Evolutionary conservation across 257 asterid species (phyloP).

Genomic region (Jaltomata sinuosa): DNA sequence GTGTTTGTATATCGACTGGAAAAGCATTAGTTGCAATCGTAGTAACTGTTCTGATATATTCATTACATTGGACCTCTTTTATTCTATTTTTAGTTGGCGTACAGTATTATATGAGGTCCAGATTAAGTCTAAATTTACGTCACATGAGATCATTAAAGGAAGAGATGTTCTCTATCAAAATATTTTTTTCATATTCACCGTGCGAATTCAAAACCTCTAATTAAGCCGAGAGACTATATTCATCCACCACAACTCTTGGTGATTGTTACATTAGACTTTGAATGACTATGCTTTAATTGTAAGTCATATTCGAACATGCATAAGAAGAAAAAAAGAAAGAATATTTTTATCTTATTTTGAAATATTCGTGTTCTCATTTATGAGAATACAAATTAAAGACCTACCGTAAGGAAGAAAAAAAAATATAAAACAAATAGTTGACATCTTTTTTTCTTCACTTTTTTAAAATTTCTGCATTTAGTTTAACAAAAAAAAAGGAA

Average conservation of each 20-base stretch:
- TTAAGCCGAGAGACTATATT: not conserved
- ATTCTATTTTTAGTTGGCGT: fast-evolving
- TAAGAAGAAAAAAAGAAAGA: not conserved
- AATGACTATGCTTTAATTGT: not conserved
- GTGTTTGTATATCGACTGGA: not conserved
- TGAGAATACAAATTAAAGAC: not conserved
- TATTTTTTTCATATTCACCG: not conserved
- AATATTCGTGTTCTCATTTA: not conserved
- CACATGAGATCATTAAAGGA: not conserved
- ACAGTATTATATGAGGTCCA: not conserved
- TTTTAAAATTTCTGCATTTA: not conserved
- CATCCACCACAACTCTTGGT: no score
- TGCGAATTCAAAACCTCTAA: fast-evolving
- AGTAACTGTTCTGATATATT: not conserved
- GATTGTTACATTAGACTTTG: not conserved
- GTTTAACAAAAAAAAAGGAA: not conserved
- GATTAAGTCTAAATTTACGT: not conserved
- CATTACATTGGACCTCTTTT: not conserved
- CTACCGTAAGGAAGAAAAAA: not conserved
- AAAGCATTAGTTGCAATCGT: no score
- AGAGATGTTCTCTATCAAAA: no score
- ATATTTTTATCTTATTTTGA: not conserved
- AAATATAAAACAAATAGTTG: not conserved
- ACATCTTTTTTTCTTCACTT: not conserved
- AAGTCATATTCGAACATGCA: not conserved